A percentile compares a stretch with the other conserved stretches of the same genome.
phyloP scores from a whole-genome alignment of 2,329 filamentous ascomycete genomes.

The Apiospora koreana region DNA sequence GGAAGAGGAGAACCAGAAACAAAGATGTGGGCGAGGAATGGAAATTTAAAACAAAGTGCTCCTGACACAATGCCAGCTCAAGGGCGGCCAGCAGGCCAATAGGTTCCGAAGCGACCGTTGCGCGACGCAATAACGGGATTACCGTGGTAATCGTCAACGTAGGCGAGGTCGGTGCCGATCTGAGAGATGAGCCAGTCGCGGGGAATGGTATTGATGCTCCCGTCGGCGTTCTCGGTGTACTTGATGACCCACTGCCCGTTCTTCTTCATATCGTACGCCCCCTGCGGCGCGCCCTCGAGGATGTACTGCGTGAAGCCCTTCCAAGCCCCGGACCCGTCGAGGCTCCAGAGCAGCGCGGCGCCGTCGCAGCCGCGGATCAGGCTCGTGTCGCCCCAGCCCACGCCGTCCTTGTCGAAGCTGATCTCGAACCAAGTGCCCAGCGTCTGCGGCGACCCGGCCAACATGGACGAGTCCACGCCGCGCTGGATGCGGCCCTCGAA shows the following conservation, averaged over 20 bases:
- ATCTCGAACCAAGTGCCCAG: constrained; percentile 31
- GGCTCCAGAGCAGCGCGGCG: constrained; percentile 21
- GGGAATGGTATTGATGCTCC: constrained; percentile 21
- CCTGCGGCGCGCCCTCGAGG: constrained; percentile 23
- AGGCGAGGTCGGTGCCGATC: constrained; percentile 25
- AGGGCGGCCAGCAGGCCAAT: background rate
- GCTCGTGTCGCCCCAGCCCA: constrained; percentile 28
- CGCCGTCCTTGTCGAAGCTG: constrained; percentile 22
- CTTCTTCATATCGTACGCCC: constrained; percentile 20
- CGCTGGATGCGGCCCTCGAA: constrained; percentile 29
- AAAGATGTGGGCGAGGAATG: no score
- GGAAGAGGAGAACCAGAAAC: no score
- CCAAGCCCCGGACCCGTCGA: constrained; percentile 24
- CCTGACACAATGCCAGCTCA: no score
- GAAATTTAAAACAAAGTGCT: no score
- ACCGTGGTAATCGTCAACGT: constrained; percentile 28
- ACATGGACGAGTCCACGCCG: constrained; percentile 25
- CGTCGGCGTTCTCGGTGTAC: constrained; percentile 23
- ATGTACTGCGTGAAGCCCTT: constrained; percentile 27
- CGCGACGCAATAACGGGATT: constrained; percentile 27
- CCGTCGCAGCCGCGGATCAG: constrained; percentile 32
- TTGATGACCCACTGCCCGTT: constrained; percentile 26
- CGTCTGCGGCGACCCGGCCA: constrained; percentile 25
- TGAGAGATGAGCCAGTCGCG: constrained; percentile 24
- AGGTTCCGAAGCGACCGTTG: constrained; percentile 12